phyloP scores from a whole-genome alignment of 2,329 filamentous ascomycete species.

The Pestalotiopsis fici region DNA sequence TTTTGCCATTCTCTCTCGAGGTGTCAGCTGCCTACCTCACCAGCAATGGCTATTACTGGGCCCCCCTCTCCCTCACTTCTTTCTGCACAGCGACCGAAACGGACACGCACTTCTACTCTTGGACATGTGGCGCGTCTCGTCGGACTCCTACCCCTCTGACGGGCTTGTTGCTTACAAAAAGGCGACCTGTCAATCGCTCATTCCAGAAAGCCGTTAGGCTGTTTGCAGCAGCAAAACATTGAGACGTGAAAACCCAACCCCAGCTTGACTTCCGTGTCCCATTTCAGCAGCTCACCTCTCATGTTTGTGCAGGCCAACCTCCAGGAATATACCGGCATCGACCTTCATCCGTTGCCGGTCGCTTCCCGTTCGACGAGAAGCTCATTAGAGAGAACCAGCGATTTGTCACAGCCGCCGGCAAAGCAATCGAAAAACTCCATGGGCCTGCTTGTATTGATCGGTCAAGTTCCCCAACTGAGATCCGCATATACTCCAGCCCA shows the following conservation, averaged over 20 bases:
- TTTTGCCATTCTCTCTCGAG: too few relatives aligned
- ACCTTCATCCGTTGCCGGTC: neutral
- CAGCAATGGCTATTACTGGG: too few relatives aligned
- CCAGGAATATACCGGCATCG: neutral
- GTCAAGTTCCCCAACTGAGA: neutral
- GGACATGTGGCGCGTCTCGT: too few relatives aligned
- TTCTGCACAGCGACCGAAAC: too few relatives aligned
- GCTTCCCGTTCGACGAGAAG: neutral
- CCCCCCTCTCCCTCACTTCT: too few relatives aligned
- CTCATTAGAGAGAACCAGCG: too few relatives aligned
- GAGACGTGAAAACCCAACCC: neutral
- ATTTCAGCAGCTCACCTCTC: neutral
- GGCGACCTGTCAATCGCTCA: neutral
- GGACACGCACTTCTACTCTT: too few relatives aligned
- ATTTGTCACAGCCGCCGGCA: too few relatives aligned
- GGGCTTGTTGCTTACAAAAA: neutral
- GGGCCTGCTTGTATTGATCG: neutral
- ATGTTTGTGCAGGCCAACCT: neutral
- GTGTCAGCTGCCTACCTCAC: too few relatives aligned
- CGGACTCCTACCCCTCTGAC: too few relatives aligned
- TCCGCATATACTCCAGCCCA: neutral
- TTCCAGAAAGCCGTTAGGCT: neutral
- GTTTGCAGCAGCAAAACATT: neutral
- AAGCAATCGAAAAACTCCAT: too few relatives aligned
- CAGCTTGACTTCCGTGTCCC: neutral